Evolutionary conservation across 768 basidiomycete genomes (phyloP), one percentile per base, ranked within the genome.

Genomic region (Auricularia cornea): DNA sequence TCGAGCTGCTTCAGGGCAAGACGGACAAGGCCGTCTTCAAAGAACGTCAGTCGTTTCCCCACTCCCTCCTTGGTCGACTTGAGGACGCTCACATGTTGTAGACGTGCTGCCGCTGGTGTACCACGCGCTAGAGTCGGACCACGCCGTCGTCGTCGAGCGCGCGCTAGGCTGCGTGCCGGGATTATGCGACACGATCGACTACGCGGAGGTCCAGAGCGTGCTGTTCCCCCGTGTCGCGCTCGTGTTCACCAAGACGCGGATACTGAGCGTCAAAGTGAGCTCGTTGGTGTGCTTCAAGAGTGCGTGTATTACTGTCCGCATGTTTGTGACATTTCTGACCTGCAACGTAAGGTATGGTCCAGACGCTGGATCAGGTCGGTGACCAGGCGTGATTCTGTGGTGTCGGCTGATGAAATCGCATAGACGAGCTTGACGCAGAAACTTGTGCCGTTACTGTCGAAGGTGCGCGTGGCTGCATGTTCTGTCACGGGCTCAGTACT

Each of bases 101-200:
- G 96, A 94, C 78, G 92, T 99, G n/a, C 81, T 99, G 66, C 93
- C 94, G 0, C 80, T 99, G 41, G 90, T 99, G 20, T 99, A 99
- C 72, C 92, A 92, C 71, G 94, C 97, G 1, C 79, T 99, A 59
- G 97, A 98, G 66, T 91, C 92, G n/a, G 97, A 98, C 59, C 94
- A 97, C 76, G 83, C 89, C 1, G 75, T 87, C 61, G 90, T 98
- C 12, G 93, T 97, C 81, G 96, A 98, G 74, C 85, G 87, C 65
- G 96, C 92, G 3, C 76, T 99, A 51, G 86, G 85, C 65, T 79
- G 77, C 29, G 90, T 98, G 2, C 96, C 96, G 2, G 85, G 84
- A 59, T 79, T 99, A 1, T 97, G 94, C 72, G 95, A 98, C 68
- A 87, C 86, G 14, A 89, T 98, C 57, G 95, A 98, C 73, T 98